Percentiles rank a stretch among this genome's conserved stretches.
phyloP scores from a whole-genome alignment of 2,329 filamentous ascomycete genomes.

The Penicillium occitanis region DNA sequence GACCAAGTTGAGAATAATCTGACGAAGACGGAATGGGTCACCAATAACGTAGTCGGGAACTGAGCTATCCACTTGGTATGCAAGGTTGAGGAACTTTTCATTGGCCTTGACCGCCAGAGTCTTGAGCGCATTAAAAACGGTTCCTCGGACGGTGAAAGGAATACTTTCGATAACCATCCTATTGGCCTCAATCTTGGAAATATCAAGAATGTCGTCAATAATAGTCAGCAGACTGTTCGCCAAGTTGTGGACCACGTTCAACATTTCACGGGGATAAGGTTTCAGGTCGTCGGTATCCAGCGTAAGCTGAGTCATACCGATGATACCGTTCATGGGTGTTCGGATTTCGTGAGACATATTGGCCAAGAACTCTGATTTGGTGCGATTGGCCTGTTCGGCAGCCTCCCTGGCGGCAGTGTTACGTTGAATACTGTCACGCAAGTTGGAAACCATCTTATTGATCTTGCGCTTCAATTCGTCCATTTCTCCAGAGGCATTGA shows the following conservation, averaged over 20 bases:
- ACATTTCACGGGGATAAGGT: conserved; percentile 89
- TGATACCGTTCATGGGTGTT: conserved; percentile 94
- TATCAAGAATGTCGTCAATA: conserved; percentile 73
- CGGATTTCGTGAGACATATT: conserved; percentile 98
- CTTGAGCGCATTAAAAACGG: conserved; percentile 95
- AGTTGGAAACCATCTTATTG: conserved; percentile 94
- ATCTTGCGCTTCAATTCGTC: conserved; percentile 96
- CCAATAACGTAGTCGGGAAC: conserved; percentile 91
- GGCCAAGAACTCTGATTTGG: conserved; percentile 92
- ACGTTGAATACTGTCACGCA: conserved; percentile 88
- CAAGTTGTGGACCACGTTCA: conserved; percentile 93
- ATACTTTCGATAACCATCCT: conserved; percentile 97
- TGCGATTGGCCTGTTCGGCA: conserved; percentile 91
- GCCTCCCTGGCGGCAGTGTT: conserved; percentile 92
- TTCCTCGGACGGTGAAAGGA: conserved; percentile 85
- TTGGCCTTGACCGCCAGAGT: conserved; percentile 93
- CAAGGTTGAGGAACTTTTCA: conserved; percentile 85
- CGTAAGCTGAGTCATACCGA: conserved; percentile 92
- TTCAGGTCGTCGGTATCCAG: conserved; percentile 89
- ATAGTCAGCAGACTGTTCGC: conserved; percentile 92
- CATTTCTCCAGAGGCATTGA: conserved; percentile 95
- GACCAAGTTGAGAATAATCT: conserved; percentile 92
- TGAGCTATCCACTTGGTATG: conserved; percentile 83
- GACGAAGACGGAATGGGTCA: conserved; percentile 87
- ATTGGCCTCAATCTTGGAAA: conserved; percentile 78